A percentile compares a stretch with the other conserved stretches of the same genome.
Evolutionary conservation across 2,329 filamentous ascomycete species (phyloP).

Genomic region (Fusarium sp.): DNA sequence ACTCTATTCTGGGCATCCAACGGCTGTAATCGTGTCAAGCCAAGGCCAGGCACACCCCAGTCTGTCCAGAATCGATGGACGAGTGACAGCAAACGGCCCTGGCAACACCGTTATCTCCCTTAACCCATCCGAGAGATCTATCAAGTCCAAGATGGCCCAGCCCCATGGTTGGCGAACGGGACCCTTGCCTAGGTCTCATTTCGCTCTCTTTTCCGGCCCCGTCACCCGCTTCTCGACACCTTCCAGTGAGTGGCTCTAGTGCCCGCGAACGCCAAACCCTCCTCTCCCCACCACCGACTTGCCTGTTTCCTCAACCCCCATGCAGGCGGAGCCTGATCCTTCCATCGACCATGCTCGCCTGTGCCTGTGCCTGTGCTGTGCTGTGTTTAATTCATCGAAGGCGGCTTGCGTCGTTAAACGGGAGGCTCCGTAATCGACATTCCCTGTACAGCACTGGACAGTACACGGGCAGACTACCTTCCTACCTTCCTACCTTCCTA

Average conservation of each 20-base stretch:
- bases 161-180: constrained; percentile 43
- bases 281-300: constrained; percentile 39
- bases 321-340: constrained; percentile 46
- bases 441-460: constrained; percentile 27
- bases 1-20: constrained; percentile 26
- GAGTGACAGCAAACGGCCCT: constrained; percentile 28
- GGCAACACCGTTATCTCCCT: constrained; percentile 37
- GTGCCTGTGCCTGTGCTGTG: not conserved
- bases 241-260: constrained; percentile 42
- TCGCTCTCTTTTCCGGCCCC: constrained; percentile 45
- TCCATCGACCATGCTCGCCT: constrained; percentile 44
- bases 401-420: constrained; percentile 36
- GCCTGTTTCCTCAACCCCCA: constrained; percentile 38
- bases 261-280: constrained; percentile 38
- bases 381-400: constrained; percentile 43
- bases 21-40: constrained; percentile 7
- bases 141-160: constrained; percentile 43
- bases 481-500: not conserved
- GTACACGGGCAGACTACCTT: not conserved
- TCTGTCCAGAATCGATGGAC: constrained; percentile 2
- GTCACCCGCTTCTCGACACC: constrained; percentile 46
- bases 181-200: constrained; percentile 44
- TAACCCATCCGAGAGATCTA: constrained; percentile 40
- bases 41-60: constrained; percentile 12
- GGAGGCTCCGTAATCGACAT: constrained; percentile 39